Percentiles rank a stretch among this genome's conserved stretches.
Conservation (phyloP, 371 early-diverging fungal genomes). For the Gilbertella persicaria region DNA sequence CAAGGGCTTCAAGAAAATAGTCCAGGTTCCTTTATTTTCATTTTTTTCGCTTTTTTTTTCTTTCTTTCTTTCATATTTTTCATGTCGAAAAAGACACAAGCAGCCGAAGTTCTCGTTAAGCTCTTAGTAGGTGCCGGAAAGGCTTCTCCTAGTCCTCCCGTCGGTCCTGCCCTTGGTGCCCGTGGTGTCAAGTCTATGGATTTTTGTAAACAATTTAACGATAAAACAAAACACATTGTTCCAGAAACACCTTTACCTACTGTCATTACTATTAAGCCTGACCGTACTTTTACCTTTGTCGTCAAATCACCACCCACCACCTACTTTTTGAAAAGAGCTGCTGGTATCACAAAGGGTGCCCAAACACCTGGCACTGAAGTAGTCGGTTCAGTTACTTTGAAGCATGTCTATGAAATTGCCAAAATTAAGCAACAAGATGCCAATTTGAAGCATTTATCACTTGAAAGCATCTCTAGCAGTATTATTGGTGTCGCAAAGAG, state of each 20-base stretch:
- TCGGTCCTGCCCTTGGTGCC: conserved; percentile 97
- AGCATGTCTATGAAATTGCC: conserved; percentile 95
- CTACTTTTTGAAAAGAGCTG: conserved; percentile 88
- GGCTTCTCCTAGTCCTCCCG: conserved; percentile 95
- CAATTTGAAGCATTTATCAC: conserved; percentile 69
- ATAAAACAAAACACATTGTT: conserved; percentile 87
- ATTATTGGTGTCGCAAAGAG: conserved; percentile 83
- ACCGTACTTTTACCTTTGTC: conserved; percentile 88
- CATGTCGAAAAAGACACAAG: conserved; percentile 55
- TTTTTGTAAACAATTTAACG: conserved; percentile 98
- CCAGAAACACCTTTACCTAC: conserved; percentile 86
- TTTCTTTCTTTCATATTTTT: neutral
- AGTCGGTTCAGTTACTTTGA: conserved; percentile 82
- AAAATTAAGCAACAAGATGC: conserved; percentile 87
- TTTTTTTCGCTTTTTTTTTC: conserved; percentile 4
- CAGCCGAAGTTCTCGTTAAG: conserved; percentile 58
- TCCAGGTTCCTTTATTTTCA: no score
- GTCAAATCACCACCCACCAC: conserved; percentile 90
- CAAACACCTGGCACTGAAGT: conserved; percentile 74
- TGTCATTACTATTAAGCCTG: conserved; percentile 85
- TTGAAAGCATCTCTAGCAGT: conserved; percentile 74
- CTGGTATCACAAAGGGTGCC: conserved; percentile 89
- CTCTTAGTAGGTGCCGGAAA: conserved; percentile 86
- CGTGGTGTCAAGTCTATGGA: conserved; percentile 98
- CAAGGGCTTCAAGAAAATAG: no score